Base-by-base conservation (phyloP, 495 filamentous ascomycete genomes). In the Haplographium delicatum region DNA sequence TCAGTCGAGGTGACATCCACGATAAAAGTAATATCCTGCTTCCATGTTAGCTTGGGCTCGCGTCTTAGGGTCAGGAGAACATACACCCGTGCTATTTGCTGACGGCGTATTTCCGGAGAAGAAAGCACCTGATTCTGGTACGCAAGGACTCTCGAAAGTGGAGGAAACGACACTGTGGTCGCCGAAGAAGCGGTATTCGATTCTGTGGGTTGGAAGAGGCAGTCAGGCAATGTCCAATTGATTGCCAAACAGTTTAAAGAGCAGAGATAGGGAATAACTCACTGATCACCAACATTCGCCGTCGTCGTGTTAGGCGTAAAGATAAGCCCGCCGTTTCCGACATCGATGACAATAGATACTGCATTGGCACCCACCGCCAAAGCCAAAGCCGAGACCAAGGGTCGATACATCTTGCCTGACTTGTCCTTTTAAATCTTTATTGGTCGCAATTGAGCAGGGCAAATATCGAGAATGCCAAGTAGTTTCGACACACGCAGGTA, bases 151-250 rank as follows among this genome's bases (percentile, higher is more conserved):
- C 54, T 75, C 71, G 66, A 88, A 88, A 49, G 71, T 72, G 27
- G 78, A 76, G 64, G 88, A 79, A 2, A 69, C 79, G 25, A 87
- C 82, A 23, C 78, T 81, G 73, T 89, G 86, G 28, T 16, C 23
- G 11, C 72, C 71, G 61, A 72, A 72, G 68, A 88, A 86, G 56
- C 84, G 75, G 70, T 86, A 88, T 58, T 84, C 76, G 44, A 89
- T 68, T 28, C 73, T 74, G 59, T 5, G n/a, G 26, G 0, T 38
- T 1, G 22, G 7, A 13, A n/a, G n/a, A n/a, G n/a, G n/a, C n/a
- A 6, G 25, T 35, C 26, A 24, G 22, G 20, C 15, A n/a, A 26
- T 8, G 13, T 19, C 5, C 15, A 43, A 23, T 24, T 26, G 9
- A 25, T 5, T 16, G 23, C 39, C 27, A 51, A 16, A n/a, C n/a